These are phyloP conservation scores for Aspergillus flavus DNA, from an alignment of 2,329 filamentous ascomycete species.

Conservation along the genomic window DNA sequence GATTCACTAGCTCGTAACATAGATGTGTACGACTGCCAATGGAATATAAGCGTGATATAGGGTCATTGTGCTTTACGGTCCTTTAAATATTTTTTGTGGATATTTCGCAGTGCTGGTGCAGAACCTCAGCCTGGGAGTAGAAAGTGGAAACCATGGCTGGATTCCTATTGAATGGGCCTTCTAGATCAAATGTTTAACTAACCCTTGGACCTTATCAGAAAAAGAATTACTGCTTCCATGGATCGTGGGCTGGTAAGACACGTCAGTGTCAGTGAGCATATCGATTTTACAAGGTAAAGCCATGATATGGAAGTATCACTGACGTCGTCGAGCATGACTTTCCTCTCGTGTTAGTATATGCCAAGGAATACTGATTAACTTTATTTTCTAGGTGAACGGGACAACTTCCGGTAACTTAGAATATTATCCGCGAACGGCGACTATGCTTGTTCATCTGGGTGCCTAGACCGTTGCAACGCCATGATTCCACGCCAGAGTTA, in stretches of 20 bases:
- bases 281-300: too few relatives aligned
- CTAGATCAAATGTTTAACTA: background rate
- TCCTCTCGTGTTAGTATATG: background rate
- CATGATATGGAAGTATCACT: background rate
- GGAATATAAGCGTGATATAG: background rate
- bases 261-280: background rate
- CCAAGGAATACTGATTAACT: background rate
- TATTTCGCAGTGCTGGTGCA: background rate
- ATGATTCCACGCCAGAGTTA: background rate
- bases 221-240: background rate
- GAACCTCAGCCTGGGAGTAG: background rate
- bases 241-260: background rate
- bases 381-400: background rate
- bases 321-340: background rate
- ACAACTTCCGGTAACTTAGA: background rate
- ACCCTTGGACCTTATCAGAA: background rate
- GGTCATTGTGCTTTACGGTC: background rate
- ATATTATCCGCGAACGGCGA: background rate
- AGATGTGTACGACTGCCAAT: background rate
- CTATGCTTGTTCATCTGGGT: background rate
- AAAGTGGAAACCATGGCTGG: background rate
- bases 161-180: background rate
- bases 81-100: background rate
- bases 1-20: background rate
- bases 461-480: too few relatives aligned